phyloP scores from a whole-genome alignment of 129 eudicot genomes.

The Helianthus annuus region DNA sequence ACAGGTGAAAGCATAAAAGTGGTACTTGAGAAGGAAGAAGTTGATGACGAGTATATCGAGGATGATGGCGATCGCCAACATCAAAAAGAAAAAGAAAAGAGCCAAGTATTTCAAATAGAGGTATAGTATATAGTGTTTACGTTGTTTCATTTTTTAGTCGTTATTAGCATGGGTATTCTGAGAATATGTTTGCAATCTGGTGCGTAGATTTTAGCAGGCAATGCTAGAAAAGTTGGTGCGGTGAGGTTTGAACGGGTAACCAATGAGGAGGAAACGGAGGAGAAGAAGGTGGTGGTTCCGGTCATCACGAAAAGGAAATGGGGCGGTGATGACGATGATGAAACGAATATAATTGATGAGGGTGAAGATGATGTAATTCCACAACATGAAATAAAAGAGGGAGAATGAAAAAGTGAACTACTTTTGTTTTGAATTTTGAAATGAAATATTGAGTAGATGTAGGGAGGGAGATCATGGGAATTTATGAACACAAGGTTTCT shows the following conservation, averaged over 20 bases:
- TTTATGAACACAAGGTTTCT: background rate
- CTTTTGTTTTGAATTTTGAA: conserved; percentile 7
- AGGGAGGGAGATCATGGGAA: conserved; percentile 4
- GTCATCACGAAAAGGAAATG: conserved; percentile 61
- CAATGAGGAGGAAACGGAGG: conserved; percentile 46
- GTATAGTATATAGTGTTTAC: conserved; percentile 23
- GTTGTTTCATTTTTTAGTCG: background rate
- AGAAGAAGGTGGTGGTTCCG: conserved; percentile 51
- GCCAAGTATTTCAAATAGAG: conserved; percentile 78
- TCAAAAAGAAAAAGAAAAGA: conserved; percentile 56
- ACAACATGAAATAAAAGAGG: conserved; percentile 44
- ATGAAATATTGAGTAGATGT: conserved; percentile 1
- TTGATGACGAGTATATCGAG: conserved; percentile 59
- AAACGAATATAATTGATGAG: conserved; percentile 24
- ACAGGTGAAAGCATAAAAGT: conserved; percentile 88
- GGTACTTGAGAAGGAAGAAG: conserved; percentile 76
- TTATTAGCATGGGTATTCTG: background rate
- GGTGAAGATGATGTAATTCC: conserved; percentile 41
- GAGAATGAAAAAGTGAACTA: conserved; percentile 21
- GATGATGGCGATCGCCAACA: conserved; percentile 59
- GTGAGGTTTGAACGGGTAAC: conserved; percentile 74
- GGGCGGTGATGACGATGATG: conserved; percentile 22
- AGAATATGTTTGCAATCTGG: conserved; percentile 10
- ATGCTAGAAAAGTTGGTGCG: conserved; percentile 92
- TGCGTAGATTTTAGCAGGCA: conserved; percentile 83